Percentiles rank a stretch among this genome's conserved stretches.
These are phyloP conservation scores for Alternaria rosae DNA, from an alignment of 2,329 filamentous ascomycete species.

Conservation along the genomic window DNA sequence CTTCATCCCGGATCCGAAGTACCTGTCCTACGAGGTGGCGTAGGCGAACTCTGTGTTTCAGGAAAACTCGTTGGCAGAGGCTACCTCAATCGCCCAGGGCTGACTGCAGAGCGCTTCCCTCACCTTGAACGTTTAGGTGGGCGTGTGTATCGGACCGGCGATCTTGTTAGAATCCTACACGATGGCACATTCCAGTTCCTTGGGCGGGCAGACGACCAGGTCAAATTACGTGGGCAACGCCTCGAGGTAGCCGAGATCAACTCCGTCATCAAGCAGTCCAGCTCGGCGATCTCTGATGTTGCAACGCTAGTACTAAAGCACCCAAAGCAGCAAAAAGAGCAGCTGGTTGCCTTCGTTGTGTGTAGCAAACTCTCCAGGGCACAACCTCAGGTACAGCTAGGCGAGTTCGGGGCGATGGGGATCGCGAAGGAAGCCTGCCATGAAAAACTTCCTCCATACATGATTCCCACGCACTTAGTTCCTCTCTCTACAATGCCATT, in stretches of 20 bases:
- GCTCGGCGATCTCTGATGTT: slow-evolving; percentile 69
- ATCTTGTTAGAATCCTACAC: slow-evolving; percentile 81
- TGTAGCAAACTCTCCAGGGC: slow-evolving; percentile 24
- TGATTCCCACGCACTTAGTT: slow-evolving; percentile 88
- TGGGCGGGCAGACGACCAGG: slow-evolving; percentile 87
- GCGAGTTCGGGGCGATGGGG: slow-evolving; percentile 25
- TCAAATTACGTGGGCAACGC: slow-evolving; percentile 88
- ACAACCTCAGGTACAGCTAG: slow-evolving; percentile 30
- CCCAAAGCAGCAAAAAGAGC: slow-evolving; percentile 75
- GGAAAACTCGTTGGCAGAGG: slow-evolving; percentile 88
- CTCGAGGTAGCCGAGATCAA: slow-evolving; percentile 94
- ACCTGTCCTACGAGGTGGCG: slow-evolving; percentile 77
- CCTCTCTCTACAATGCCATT: slow-evolving; percentile 76
- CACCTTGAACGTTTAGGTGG: slow-evolving; percentile 58
- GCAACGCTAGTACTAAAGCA: slow-evolving; percentile 80
- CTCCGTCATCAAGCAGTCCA: slow-evolving; percentile 73
- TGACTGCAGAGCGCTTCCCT: slow-evolving; percentile 80
- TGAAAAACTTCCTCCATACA: slow-evolving; percentile 77
- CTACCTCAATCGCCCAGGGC: slow-evolving; percentile 80
- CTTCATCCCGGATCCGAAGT: slow-evolving; percentile 72
- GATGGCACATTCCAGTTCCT: slow-evolving; percentile 87
- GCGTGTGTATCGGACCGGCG: slow-evolving; percentile 82
- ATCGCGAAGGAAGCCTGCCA: slow-evolving; percentile 65
- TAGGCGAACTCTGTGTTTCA: slow-evolving; percentile 89
- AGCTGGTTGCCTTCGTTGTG: slow-evolving; percentile 77